Evolutionary conservation across 768 basidiomycete genomes (phyloP).

Genomic region (Podaxis pistillaris): DNA sequence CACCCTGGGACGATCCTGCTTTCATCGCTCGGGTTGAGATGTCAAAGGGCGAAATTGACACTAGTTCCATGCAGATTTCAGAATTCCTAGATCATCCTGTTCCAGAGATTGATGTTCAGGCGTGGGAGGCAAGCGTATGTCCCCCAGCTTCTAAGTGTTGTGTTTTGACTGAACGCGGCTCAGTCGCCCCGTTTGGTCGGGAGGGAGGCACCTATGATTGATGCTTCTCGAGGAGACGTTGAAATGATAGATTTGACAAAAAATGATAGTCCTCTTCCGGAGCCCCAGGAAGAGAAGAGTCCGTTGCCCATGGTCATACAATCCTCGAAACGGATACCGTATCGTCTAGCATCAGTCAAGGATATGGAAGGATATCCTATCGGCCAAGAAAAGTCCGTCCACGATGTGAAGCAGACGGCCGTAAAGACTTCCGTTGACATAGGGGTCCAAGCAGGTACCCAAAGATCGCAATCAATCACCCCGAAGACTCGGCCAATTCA

Average conservation of each 20-base stretch:
- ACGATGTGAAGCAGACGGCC: too few relatives aligned
- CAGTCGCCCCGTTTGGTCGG: not conserved
- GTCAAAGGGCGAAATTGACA: constrained; percentile 1
- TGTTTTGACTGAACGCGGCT: not conserved
- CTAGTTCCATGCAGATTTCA: constrained; percentile 2
- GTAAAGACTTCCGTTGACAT: constrained; percentile 2
- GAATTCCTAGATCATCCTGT: constrained; percentile 2
- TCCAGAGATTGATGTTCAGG: constrained; percentile 31
- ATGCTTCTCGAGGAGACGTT: constrained; percentile 17
- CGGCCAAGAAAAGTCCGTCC: not conserved
- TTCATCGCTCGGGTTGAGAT: constrained; percentile 19
- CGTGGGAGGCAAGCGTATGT: constrained; percentile 11
- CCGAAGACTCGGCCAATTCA: not conserved
- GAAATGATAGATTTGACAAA: constrained; percentile 46
- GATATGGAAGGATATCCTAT: not conserved
- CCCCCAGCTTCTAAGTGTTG: not conserved
- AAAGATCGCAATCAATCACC: not conserved
- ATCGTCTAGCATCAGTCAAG: not conserved
- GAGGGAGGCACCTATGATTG: not conserved
- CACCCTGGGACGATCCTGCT: constrained; percentile 28
- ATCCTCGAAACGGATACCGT: constrained; percentile 9
- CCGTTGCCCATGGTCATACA: constrained; percentile 9
- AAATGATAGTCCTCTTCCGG: constrained; percentile 16
- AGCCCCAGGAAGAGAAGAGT: not conserved
- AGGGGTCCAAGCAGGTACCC: constrained; percentile 3